Conservation (phyloP, 2,329 filamentous ascomycete genomes). For the Aspergillus sp. region DNA sequence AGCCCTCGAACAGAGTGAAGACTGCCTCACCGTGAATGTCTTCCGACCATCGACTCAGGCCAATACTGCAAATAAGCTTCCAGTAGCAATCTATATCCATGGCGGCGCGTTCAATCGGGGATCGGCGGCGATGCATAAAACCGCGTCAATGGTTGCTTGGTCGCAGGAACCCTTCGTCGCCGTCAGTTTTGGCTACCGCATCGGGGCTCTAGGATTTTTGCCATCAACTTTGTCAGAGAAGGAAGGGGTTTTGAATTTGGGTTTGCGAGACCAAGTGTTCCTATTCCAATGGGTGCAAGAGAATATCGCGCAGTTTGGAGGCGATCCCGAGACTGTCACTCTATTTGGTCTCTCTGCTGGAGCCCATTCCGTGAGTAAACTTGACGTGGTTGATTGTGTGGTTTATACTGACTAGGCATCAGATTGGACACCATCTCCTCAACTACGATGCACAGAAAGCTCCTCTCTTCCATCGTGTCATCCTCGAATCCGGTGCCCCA, state of each 20-base stretch:
- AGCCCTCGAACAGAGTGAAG: slow-evolving; percentile 32
- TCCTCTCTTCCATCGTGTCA: slow-evolving; percentile 46
- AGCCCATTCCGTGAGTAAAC: slow-evolving; percentile 18
- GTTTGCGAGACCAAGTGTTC: slow-evolving; percentile 32
- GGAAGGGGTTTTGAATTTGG: slow-evolving; percentile 10
- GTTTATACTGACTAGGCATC: background rate
- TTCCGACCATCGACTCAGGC: slow-evolving; percentile 31
- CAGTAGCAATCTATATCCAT: slow-evolving; percentile 44
- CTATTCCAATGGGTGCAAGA: slow-evolving; percentile 27
- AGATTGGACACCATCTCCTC: slow-evolving; percentile 70
- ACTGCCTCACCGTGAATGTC: slow-evolving; percentile 44
- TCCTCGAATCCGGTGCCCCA: slow-evolving; percentile 49
- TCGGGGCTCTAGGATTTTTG: slow-evolving; percentile 61
- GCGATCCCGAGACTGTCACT: slow-evolving; percentile 8
- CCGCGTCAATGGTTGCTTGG: slow-evolving; percentile 62
- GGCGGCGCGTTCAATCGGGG: slow-evolving; percentile 41
- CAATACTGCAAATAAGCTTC: slow-evolving; percentile 23
- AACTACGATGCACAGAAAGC: slow-evolving; percentile 32
- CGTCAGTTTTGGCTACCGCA: slow-evolving; percentile 47
- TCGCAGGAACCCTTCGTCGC: slow-evolving; percentile 45
- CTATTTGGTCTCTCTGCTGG: slow-evolving; percentile 13
- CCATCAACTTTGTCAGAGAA: background rate
- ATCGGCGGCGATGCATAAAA: slow-evolving; percentile 49
- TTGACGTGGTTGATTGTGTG: background rate
- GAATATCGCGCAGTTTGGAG: slow-evolving; percentile 7